Conservation (phyloP, 441 rosid genomes). For the Capsella rubella region DNA sequence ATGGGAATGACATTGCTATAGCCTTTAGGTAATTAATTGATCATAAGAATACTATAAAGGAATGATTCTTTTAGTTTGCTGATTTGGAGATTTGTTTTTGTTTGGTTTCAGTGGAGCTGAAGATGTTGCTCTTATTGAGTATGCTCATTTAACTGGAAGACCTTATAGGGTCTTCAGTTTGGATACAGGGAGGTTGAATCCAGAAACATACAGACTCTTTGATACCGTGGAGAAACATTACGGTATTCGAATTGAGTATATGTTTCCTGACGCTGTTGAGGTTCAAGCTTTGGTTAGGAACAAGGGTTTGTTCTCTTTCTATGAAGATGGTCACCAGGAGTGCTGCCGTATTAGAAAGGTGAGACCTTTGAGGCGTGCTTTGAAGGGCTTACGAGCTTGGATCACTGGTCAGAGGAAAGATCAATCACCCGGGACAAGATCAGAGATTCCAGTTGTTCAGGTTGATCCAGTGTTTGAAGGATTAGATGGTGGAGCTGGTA, state of each 20-base stretch:
- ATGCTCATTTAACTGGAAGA: constrained; percentile 80
- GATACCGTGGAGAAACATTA: constrained; percentile 82
- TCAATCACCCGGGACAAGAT: constrained; percentile 92
- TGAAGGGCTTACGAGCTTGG: constrained; percentile 94
- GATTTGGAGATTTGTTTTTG: not conserved
- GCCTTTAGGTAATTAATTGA: constrained; percentile 74
- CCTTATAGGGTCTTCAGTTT: constrained; percentile 90
- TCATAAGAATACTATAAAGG: not conserved
- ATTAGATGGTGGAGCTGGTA: constrained; percentile 80
- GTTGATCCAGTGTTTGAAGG: constrained; percentile 97
- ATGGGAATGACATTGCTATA: constrained; percentile 86
- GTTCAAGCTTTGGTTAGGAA: constrained; percentile 89
- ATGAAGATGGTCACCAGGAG: constrained; percentile 96
- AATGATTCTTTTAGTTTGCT: not conserved
- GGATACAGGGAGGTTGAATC: constrained; percentile 93
- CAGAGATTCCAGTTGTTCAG: constrained; percentile 86
- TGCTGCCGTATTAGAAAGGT: constrained; percentile 97
- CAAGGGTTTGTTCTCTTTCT: constrained; percentile 95
- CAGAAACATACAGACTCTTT: constrained; percentile 80
- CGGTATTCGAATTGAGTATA: constrained; percentile 81
- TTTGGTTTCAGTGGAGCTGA: constrained; percentile 81
- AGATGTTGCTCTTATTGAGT: constrained; percentile 92
- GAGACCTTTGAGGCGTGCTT: constrained; percentile 88
- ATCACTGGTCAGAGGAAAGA: constrained; percentile 96
- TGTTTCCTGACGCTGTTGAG: constrained; percentile 97